These are phyloP conservation scores for Candida albicans DNA, from an alignment of 1,139 yeast genomes.

Conservation along the genomic window DNA sequence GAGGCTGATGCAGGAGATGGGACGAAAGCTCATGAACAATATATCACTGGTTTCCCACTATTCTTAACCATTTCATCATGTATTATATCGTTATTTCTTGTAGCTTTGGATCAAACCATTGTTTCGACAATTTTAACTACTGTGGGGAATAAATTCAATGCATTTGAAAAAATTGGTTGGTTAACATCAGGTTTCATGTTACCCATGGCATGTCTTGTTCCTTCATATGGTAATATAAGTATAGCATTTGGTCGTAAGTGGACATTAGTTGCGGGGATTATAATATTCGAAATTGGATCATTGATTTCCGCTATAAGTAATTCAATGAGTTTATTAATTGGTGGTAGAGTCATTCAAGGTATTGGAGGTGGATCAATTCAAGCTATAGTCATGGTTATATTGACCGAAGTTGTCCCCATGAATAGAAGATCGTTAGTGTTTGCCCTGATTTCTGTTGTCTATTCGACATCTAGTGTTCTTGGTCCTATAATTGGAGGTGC, in stretches of 20 bases:
- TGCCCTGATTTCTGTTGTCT: slow-evolving; percentile 51
- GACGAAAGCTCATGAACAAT: slow-evolving; percentile 48
- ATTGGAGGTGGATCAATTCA: slow-evolving; percentile 73
- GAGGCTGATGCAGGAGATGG: slow-evolving; percentile 62
- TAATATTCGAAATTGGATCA: slow-evolving; percentile 63
- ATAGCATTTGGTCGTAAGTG: slow-evolving; percentile 62
- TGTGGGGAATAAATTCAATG: slow-evolving; percentile 54
- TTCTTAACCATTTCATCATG: slow-evolving; percentile 45
- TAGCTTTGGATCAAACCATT: slow-evolving; percentile 70
- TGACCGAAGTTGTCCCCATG: slow-evolving; percentile 62
- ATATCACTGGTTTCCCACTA: slow-evolving; percentile 44
- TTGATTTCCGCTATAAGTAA: slow-evolving; percentile 57
- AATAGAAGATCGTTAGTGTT: slow-evolving; percentile 54
- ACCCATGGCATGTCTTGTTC: slow-evolving; percentile 58
- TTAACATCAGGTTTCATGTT: slow-evolving; percentile 58
- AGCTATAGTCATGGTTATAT: slow-evolving; percentile 56
- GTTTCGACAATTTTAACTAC: slow-evolving; percentile 57
- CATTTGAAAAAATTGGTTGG: slow-evolving; percentile 62
- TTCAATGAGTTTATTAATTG: slow-evolving; percentile 61
- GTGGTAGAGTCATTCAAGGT: slow-evolving; percentile 71
- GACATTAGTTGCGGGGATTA: slow-evolving; percentile 48
- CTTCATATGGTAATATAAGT: slow-evolving; percentile 62
- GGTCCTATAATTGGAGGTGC: slow-evolving; percentile 77
- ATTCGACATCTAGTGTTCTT: slow-evolving; percentile 48
- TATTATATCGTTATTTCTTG: slow-evolving; percentile 52